Base-by-base conservation (phyloP, 1,139 yeast genomes). In the Pichia sp. region DNA sequence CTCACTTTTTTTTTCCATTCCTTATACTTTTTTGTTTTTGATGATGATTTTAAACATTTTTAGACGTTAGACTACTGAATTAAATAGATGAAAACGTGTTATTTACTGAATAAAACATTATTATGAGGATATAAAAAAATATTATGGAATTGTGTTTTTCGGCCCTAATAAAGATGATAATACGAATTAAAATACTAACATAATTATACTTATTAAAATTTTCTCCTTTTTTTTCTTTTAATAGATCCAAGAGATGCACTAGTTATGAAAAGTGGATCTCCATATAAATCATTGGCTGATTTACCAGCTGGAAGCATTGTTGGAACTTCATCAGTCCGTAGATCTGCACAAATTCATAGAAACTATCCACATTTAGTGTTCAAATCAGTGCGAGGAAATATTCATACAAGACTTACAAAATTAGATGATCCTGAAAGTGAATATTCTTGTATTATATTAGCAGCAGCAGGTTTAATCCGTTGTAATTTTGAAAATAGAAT, bases 301-400 rank as follows among this genome's bases (percentile, higher is more conserved):
- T 73, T 92, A 53, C 97, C 98, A 0, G 76, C 65, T 5, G 96
- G 96, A 3, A 71, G 94, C 9, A 74, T 89, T 35, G 96, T 92
- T 23, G 98, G 98, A 30, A 92, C 98, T 1, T 87, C 96, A 2
- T 87, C 96, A 1, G 83, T 92, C 40, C 79, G 98, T 64, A 77
- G 98, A 58, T 85, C 95, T 34, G 95, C 98, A 5, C 95, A 69
- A 65, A 66, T 72, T 63, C 76, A 66, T 69, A 80, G 74, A 61
- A 70, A 65, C 53, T 81, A 66, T 59, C 90, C 82, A 28, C 62
- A 71, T 40, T 68, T 83, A 45, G 61, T 61, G 37, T 83, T 79
- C 61, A 90, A 87, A 62, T 82, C 89, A 50, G 89, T 90, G 34
- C 74, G 98, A 60, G 98, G 98, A 35, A 87, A 87, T 59, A 66